Evolutionary conservation across 2,329 filamentous ascomycete genomes (phyloP), one percentile per base, ranked within the genome.

Genomic region (Fusarium sp.): DNA sequence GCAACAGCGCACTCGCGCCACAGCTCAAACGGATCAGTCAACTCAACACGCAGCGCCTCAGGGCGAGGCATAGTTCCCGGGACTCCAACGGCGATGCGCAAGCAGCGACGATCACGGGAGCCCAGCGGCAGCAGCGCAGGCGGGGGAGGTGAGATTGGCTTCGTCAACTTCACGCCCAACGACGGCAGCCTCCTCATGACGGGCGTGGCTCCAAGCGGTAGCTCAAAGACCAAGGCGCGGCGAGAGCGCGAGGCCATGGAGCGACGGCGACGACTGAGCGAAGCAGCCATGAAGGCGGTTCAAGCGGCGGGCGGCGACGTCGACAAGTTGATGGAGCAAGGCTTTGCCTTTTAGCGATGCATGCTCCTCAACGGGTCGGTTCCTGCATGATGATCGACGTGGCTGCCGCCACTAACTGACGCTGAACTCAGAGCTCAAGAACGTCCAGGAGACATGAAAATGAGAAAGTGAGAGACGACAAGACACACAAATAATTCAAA

Each of bases 181-280:
- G 95, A 99, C 82, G 92, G 92, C 78, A 86, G 89, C 16, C 90
- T 93, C 80, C 92, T 99, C 50, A 90, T 99, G 83, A 94, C 91
- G 9, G 96, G 95, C 6, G 97, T 99, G 14, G 97, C 97, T 54
- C 96, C 96, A 1, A 95, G 93, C 74, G 97, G 97, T 11, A 95
- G 92, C 76, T 94, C 91, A 76, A 98, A 98, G 89, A 98, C 97
- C 10, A 98, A 98, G 82, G 95, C 95, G n/a, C 86, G 95, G 65
- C 87, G 97, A 60, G 96, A 98, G 83, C 93, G 94, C 82, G 96
- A 98, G 85, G 94, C 94, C 2, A 87, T 89, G 63, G 96, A 98
- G 80, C 92, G 92, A 83, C 87, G 94, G 77, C 85, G 92, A 76
- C 88, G 89, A 80, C 80, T 95, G 65, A 92, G 89, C 78, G 90